Conservation (phyloP, 306 rosid species). For the Purshia tridentata region DNA sequence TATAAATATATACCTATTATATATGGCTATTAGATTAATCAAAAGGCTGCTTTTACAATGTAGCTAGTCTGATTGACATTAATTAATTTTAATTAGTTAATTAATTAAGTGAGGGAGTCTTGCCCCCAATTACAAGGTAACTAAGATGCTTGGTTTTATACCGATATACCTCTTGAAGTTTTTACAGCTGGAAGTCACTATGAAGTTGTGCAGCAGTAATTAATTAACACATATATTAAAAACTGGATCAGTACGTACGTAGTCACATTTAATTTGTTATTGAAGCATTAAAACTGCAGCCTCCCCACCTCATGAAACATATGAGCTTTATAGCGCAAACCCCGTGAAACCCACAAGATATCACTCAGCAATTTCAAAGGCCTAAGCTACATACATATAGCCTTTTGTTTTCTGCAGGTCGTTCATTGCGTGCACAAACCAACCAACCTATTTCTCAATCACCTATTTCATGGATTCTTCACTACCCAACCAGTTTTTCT, state of each 20-base stretch:
- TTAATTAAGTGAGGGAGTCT: neutral
- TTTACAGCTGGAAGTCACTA: constrained; percentile 1
- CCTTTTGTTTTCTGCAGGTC: neutral
- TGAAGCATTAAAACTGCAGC: constrained; percentile 6
- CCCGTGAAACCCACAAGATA: constrained; percentile 28
- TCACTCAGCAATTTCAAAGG: neutral
- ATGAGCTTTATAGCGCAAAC: constrained; percentile 6
- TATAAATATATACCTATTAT: neutral
- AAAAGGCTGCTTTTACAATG: neutral
- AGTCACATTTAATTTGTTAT: constrained; percentile 2
- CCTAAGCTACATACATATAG: neutral
- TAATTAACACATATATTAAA: too few relatives aligned
- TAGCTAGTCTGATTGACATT: neutral
- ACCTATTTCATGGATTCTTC: neutral
- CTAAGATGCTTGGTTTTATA: too few relatives aligned
- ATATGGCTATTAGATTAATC: neutral
- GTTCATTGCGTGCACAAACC: constrained; percentile 22
- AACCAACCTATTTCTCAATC: constrained; percentile 1
- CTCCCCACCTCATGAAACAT: constrained; percentile 14
- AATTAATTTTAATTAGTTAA: neutral
- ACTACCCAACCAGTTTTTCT: neutral
- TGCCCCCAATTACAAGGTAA: neutral
- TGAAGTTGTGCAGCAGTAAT: too few relatives aligned
- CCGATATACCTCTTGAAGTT: too few relatives aligned
- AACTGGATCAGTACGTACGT: too few relatives aligned